Conservation (phyloP, 2,329 filamentous ascomycete genomes). For the Fusarium pseudograminearum region DNA sequence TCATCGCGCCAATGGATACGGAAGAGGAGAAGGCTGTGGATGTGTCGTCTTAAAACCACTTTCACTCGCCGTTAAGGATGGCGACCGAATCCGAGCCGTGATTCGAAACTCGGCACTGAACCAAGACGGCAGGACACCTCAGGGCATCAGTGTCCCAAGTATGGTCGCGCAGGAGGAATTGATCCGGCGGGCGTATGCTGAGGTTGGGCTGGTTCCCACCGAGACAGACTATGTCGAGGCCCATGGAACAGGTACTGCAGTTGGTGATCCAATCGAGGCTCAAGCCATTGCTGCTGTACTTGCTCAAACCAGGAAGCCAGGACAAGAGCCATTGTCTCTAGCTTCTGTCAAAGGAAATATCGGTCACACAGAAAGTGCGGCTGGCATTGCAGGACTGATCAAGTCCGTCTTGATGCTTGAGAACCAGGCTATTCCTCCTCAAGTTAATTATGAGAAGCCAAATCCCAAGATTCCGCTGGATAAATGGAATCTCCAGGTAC, state of each 20-base stretch:
- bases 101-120: constrained; percentile 56
- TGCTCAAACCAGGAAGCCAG: not conserved
- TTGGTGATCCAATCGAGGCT: constrained; percentile 61
- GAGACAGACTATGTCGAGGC: constrained; percentile 55
- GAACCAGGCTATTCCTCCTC: not conserved
- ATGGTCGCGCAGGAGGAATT: not conserved
- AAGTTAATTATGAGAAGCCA: constrained; percentile 12
- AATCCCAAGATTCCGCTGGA: constrained; percentile 49
- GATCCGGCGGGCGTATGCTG: not conserved
- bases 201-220: not conserved
- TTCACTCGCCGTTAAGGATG: constrained; percentile 57
- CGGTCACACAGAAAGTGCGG: constrained; percentile 12
- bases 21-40: constrained; percentile 59
- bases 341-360: constrained; percentile 1
- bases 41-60: constrained; percentile 58
- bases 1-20: constrained; percentile 60
- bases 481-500: constrained; percentile 4
- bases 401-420: constrained; percentile 7
- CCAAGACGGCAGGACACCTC: constrained; percentile 48
- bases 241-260: constrained; percentile 62
- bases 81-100: constrained; percentile 51
- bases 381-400: not conserved
- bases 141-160: constrained; percentile 4
- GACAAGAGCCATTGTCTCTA: constrained; percentile 5
- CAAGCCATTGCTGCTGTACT: constrained; percentile 13